Evolutionary conservation across 306 rosid genomes (phyloP).

Genomic region (Prunus campanulata): DNA sequence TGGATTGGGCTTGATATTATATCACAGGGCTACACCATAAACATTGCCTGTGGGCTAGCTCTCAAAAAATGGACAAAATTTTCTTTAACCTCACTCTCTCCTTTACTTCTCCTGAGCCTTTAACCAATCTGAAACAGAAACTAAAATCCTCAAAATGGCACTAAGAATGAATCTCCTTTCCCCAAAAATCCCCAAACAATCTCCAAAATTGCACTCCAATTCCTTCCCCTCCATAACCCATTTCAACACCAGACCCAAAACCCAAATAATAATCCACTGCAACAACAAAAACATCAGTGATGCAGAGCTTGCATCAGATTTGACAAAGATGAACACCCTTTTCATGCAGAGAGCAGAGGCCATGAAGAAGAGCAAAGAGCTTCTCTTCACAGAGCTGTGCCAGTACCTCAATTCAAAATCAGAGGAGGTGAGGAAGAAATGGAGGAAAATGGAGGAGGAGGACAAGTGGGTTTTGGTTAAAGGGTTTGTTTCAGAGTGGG

Average conservation of each 20-base stretch:
- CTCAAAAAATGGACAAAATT: background rate
- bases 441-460: conserved; percentile 60
- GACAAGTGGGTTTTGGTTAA: conserved; percentile 49
- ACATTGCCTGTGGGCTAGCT: background rate
- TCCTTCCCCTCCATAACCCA: conserved; percentile 3
- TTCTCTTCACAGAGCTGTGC: conserved; percentile 63
- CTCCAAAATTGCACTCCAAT: conserved; percentile 15
- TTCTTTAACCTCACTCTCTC: too few relatives aligned
- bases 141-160: conserved; percentile 36
- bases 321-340: conserved; percentile 47
- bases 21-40: background rate
- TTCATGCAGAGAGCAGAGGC: conserved; percentile 54
- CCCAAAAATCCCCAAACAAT: conserved; percentile 7
- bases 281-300: conserved; percentile 33
- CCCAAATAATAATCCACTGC: conserved; percentile 35
- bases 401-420: conserved; percentile 40
- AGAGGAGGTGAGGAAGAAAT: conserved; percentile 45
- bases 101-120: too few relatives aligned
- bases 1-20: background rate
- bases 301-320: conserved; percentile 50
- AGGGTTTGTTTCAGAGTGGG: conserved; percentile 61
- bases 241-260: conserved; percentile 6
- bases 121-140: too few relatives aligned
- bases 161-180: conserved; percentile 22
- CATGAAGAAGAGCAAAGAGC: conserved; percentile 61